These are phyloP conservation scores for Talaromyces verruculosus DNA, from an alignment of 2,329 filamentous ascomycete species.

Conservation along the genomic window DNA sequence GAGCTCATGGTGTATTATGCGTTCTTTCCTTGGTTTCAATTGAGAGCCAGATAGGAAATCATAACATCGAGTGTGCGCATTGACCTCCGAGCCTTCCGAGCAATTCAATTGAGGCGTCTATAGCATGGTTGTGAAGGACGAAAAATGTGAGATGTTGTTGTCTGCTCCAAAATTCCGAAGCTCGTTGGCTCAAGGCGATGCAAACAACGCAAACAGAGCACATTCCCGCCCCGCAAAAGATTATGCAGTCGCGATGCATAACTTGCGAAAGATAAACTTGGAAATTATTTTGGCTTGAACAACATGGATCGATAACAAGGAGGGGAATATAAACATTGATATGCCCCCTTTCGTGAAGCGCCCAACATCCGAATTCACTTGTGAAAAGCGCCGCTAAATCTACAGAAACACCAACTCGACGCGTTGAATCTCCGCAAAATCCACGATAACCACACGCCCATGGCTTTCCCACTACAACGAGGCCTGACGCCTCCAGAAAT, in stretches of 20 bases:
- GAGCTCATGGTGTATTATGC: constrained; percentile 32
- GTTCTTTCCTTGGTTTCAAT: neutral
- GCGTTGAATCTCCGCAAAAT: constrained; percentile 6
- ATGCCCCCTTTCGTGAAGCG: neutral
- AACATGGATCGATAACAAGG: constrained; percentile 5
- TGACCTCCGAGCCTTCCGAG: neutral
- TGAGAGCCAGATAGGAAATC: neutral
- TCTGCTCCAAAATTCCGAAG: constrained; percentile 21
- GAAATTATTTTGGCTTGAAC: constrained; percentile 9
- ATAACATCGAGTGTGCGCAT: constrained; percentile 3
- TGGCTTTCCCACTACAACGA: constrained; percentile 63
- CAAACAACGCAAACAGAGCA: constrained; percentile 37
- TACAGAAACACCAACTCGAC: neutral
- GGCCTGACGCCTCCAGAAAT: constrained; percentile 83
- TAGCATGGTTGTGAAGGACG: constrained; percentile 14
- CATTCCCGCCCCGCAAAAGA: constrained; percentile 19
- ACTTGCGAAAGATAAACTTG: constrained; percentile 2
- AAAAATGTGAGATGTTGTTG: constrained; percentile 17
- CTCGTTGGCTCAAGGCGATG: constrained; percentile 24
- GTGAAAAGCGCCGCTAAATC: neutral
- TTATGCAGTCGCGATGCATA: neutral
- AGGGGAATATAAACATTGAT: constrained; percentile 16
- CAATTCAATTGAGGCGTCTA: constrained; percentile 2
- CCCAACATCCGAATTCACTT: neutral
- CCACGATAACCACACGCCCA: constrained; percentile 30